Conservation (phyloP, 2,329 filamentous ascomycete species). For the Emergomyces africanus region DNA sequence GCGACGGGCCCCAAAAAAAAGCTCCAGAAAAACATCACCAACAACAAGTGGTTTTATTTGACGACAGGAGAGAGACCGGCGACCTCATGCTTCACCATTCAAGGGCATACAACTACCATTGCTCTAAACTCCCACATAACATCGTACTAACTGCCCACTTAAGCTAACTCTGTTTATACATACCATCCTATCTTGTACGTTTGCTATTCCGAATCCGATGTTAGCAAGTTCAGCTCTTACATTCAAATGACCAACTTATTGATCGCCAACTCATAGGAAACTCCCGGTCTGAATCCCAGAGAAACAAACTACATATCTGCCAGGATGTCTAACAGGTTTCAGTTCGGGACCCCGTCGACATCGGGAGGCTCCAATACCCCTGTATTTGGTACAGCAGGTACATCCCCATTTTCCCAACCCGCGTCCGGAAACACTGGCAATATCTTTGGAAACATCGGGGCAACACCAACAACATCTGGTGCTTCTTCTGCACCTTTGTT, state of each 20-base stretch:
- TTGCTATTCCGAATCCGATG: background rate
- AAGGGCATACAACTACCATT: background rate
- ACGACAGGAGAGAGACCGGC: background rate
- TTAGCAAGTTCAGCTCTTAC: background rate
- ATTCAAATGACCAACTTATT: background rate
- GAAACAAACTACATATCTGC: background rate
- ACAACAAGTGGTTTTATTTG: background rate
- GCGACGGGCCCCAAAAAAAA: background rate
- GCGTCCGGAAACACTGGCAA: constrained; percentile 4
- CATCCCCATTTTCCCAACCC: constrained; percentile 6
- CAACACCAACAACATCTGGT: constrained; percentile 1
- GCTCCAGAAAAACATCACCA: background rate
- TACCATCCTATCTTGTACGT: background rate
- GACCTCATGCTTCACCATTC: background rate
- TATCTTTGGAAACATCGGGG: constrained; percentile 11
- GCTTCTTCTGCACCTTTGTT: constrained; percentile 4
- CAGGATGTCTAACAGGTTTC: constrained; percentile 24
- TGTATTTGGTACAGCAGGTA: background rate
- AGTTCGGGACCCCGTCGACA: constrained; percentile 26
- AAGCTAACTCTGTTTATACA: too few relatives aligned
- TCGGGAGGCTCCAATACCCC: constrained; percentile 18
- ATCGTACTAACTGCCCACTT: background rate
- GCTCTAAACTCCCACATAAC: background rate
- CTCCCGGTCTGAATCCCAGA: background rate
- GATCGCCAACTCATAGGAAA: background rate